Conservation (phyloP, 805 yeast genomes). For the Kazachstania martiniae region DNA sequence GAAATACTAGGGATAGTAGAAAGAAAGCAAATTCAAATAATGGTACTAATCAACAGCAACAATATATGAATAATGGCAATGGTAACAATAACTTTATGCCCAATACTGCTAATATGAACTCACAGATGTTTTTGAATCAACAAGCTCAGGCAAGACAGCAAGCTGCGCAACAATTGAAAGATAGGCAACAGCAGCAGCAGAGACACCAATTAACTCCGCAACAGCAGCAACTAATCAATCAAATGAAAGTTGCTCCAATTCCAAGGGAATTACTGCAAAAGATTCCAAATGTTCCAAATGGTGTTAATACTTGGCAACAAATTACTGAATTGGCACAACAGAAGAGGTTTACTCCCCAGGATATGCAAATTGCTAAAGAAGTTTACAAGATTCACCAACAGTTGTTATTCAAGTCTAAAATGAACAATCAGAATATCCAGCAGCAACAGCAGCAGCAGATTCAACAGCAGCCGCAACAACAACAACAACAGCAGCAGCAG, state of each 20-base stretch:
- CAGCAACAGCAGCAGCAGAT: conserved; percentile 30
- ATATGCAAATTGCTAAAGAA: conserved; percentile 23
- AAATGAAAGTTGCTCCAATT: conserved; percentile 55
- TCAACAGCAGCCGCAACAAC: conserved; percentile 12
- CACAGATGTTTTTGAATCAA: conserved; percentile 33
- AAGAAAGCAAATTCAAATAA: conserved; percentile 8
- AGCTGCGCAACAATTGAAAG: conserved; percentile 36
- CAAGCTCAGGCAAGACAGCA: conserved; percentile 44
- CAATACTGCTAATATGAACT: conserved; percentile 21
- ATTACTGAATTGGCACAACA: conserved; percentile 27
- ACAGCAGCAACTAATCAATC: conserved; percentile 29
- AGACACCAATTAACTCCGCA: conserved; percentile 15
- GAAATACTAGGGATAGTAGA: conserved; percentile 25
- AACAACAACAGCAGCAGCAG: conserved; percentile 12
- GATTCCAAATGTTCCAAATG: conserved; percentile 41
- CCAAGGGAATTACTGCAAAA: conserved; percentile 20
- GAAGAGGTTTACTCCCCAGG: conserved; percentile 24
- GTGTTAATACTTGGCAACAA: conserved; percentile 65
- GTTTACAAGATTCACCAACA: conserved; percentile 58
- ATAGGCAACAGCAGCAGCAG: conserved; percentile 16
- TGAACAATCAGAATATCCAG: too few species aligned
- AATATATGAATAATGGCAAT: conserved; percentile 18
- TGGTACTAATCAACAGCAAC: conserved; percentile 13
- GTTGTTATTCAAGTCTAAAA: conserved; percentile 37
- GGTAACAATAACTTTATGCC: conserved; percentile 10